Percentiles rank a stretch among this genome's conserved stretches.
Conservation (phyloP, 164 flowering plant species). For the Vitis labrusca region DNA sequence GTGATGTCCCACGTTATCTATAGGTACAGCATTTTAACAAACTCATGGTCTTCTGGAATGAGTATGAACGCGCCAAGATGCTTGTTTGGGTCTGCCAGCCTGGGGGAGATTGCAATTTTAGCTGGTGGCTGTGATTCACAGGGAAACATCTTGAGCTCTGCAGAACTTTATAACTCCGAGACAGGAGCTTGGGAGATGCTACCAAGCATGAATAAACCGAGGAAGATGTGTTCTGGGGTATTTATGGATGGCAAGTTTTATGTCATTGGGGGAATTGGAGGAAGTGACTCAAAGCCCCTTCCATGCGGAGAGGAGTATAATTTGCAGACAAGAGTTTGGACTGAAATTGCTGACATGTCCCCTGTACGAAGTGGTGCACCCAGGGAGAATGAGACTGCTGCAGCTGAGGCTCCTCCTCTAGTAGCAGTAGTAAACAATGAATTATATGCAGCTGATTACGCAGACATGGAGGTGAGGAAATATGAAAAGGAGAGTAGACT, state of each 20-base stretch:
- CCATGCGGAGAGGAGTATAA: slow-evolving; percentile 87
- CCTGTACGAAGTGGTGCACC: slow-evolving; percentile 53
- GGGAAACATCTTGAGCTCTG: slow-evolving; percentile 65
- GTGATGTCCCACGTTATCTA: slow-evolving; percentile 58
- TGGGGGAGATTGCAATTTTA: slow-evolving; percentile 76
- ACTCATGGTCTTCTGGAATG: slow-evolving; percentile 81
- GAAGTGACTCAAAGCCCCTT: slow-evolving; percentile 41
- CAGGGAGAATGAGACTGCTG: slow-evolving; percentile 38
- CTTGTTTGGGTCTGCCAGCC: slow-evolving; percentile 93
- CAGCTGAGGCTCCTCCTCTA: slow-evolving; percentile 82
- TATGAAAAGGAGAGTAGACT: slow-evolving; percentile 51
- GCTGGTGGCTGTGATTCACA: slow-evolving; percentile 88
- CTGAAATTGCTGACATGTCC: slow-evolving; percentile 77
- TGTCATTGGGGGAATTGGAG: slow-evolving; percentile 86
- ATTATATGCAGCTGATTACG: slow-evolving; percentile 88
- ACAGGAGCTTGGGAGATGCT: slow-evolving; percentile 55
- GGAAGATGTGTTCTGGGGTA: slow-evolving; percentile 94
- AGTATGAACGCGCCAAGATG: slow-evolving; percentile 80
- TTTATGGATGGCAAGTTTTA: slow-evolving; percentile 92
- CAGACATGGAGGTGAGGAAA: slow-evolving; percentile 71
- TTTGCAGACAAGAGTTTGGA: slow-evolving; percentile 71
- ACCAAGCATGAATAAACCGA: slow-evolving; percentile 72
- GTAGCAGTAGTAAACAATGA: slow-evolving; percentile 87
- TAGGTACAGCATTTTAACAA: slow-evolving; percentile 74
- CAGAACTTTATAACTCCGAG: slow-evolving; percentile 88